Conservation (phyloP, 257 asterid genomes). For the Jacaranda copaia region DNA sequence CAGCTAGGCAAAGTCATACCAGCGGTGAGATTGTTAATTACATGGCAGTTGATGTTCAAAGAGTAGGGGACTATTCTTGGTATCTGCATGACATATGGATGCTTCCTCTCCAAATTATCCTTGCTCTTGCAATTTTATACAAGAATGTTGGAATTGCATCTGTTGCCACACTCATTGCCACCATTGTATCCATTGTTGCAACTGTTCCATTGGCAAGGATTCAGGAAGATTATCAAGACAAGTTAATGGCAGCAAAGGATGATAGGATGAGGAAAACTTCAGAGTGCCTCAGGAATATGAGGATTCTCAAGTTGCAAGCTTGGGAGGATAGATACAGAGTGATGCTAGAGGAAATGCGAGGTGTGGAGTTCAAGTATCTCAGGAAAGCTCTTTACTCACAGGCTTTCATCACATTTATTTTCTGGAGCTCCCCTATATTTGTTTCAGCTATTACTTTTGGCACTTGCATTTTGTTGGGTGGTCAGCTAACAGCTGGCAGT, state of each 20-base stretch:
- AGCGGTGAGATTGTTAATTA: conserved; percentile 65
- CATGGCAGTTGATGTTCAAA: conserved; percentile 66
- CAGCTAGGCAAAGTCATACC: conserved; percentile 54
- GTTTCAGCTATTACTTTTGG: conserved; percentile 59
- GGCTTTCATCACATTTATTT: conserved; percentile 59
- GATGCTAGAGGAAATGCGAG: conserved; percentile 55
- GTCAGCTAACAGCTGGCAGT: conserved; percentile 61
- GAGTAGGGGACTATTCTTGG: conserved; percentile 65
- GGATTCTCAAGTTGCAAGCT: conserved; percentile 61
- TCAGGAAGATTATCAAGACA: conserved; percentile 61
- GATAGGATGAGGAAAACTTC: conserved; percentile 61
- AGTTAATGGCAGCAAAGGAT: conserved; percentile 58
- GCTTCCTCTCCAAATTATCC: conserved; percentile 57
- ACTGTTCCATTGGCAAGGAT: conserved; percentile 58
- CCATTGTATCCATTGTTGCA: conserved; percentile 55
- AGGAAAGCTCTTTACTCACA: conserved; percentile 57
- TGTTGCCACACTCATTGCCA: conserved; percentile 56
- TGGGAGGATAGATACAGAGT: conserved; percentile 60
- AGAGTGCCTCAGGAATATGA: conserved; percentile 61
- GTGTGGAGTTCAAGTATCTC: conserved; percentile 54
- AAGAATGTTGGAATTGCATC: conserved; percentile 61
- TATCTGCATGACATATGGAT: conserved; percentile 62
- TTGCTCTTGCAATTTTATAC: conserved; percentile 60
- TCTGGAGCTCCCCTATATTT: conserved; percentile 65
- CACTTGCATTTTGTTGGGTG: conserved; percentile 56